Base-by-base conservation (phyloP, 164 flowering plant species). In the Brasenia schreberi region DNA sequence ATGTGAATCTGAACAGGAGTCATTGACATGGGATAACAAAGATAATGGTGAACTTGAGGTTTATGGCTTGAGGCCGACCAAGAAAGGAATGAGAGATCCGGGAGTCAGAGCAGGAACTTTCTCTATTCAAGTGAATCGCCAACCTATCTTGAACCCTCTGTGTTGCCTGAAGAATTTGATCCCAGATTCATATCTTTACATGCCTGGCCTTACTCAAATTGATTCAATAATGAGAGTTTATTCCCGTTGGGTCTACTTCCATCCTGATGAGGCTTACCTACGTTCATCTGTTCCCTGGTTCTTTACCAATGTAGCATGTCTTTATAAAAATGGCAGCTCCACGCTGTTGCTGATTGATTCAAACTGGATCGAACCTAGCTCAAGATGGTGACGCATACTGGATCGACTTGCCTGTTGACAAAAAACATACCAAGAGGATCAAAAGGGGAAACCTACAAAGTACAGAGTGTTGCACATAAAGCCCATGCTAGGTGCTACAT, bases 221-320 rank as follows among this genome's bases (percentile, higher is more conserved):
- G 59, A 82, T 42, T 77, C 87, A 4, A 16, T 88, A 11, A 18
- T 87, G 66, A 73, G 75, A 70, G 65, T 80, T 5, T 93, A 86
- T 72, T 72, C 92, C 59, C 98, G 97, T 5, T 69, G 66, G 67
- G 62, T 93, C 10, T 88, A 85, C 78, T 76, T 84, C 44, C 98
- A 93, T 74, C 94, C 96, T 18, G 78, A 85, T 19, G 98, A 93
- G 63, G 43, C 65, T 4, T 88, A 77, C 77, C 81, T 87, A 11
- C 90, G 94, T 5, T 85, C 96, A 1, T 84, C 96, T 0, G 92
- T 90, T 0, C 66, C 16, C 19, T 93, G 98, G 98, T 87, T 72
- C 74, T 93, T 93, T 71, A 59, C 18, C 56, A 88, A 85, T 73
- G 96, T 96, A 7, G 92, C 89, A 7, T 59, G 80, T 23, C 71